Percentiles rank a stretch among this genome's conserved stretches.
Evolutionary conservation across 2,329 filamentous ascomycete genomes (phyloP).

Genomic region (Xylaria sp.): DNA sequence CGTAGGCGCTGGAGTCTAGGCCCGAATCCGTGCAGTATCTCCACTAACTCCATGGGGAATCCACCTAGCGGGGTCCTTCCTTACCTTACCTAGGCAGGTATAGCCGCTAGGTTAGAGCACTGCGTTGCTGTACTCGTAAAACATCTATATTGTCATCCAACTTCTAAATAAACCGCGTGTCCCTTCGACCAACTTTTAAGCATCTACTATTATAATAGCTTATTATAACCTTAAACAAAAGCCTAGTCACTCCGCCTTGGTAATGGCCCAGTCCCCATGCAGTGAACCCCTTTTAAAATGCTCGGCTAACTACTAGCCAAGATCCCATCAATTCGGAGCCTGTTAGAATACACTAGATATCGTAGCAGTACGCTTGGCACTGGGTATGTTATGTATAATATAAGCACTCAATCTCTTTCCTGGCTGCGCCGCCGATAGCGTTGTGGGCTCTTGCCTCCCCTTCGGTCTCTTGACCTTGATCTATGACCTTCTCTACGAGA

Average conservation of each 20-base stretch:
- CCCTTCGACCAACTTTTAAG: neutral
- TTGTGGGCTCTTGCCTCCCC: slow-evolving; percentile 44
- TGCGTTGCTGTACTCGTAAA: neutral
- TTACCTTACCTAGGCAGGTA: neutral
- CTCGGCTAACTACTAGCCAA: neutral
- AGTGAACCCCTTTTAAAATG: neutral
- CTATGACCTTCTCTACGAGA: slow-evolving; percentile 39
- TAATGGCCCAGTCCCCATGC: neutral
- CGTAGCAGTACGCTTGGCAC: neutral
- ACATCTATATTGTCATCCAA: neutral
- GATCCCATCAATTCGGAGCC: neutral
- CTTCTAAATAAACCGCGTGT: neutral
- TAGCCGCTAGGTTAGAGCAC: neutral
- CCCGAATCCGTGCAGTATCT: neutral
- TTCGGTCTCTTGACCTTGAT: slow-evolving; percentile 43
- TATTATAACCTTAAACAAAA: neutral
- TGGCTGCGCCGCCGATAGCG: slow-evolving; percentile 37
- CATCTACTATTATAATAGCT: neutral
- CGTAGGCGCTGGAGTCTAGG: neutral
- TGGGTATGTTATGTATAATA: too few species aligned
- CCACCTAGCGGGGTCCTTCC: neutral
- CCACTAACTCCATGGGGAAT: slow-evolving; percentile 16
- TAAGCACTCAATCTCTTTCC: slow-evolving; percentile 26
- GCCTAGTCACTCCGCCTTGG: neutral
- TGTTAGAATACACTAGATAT: neutral